These are phyloP conservation scores for Mycena alexandri DNA, from an alignment of 768 basidiomycete genomes.

Conservation along the genomic window DNA sequence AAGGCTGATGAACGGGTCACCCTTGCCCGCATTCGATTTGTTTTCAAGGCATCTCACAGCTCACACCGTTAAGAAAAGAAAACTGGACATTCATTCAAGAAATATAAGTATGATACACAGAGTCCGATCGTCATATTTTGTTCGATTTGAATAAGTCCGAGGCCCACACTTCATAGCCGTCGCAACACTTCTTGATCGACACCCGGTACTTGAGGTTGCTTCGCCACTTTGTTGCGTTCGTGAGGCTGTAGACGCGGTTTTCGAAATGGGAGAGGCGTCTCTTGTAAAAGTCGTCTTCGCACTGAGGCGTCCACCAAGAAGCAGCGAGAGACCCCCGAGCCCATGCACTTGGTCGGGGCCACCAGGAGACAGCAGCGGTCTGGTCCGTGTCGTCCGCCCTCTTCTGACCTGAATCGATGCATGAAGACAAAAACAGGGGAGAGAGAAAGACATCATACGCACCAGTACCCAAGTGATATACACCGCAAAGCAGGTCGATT, in stretches of 20 bases:
- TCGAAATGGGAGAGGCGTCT: background rate
- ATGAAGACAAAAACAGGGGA: background rate
- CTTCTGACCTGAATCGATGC: background rate
- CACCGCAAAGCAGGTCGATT: background rate
- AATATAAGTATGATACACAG: too few species aligned
- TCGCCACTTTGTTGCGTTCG: background rate
- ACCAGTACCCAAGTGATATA: conserved; percentile 1
- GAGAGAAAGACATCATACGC: background rate
- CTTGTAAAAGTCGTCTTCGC: background rate
- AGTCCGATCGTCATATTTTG: too few species aligned
- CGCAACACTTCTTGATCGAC: conserved; percentile 2
- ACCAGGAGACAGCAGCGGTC: conserved; percentile 1
- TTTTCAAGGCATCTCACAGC: too few species aligned
- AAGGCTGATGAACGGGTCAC: too few species aligned
- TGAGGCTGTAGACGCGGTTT: background rate
- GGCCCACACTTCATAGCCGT: conserved; percentile 6
- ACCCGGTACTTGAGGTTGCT: background rate
- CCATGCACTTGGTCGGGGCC: conserved; percentile 2
- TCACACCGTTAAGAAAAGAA: too few species aligned
- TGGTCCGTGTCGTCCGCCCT: background rate
- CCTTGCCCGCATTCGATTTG: too few species aligned
- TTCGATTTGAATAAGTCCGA: too few species aligned
- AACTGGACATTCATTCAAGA: too few species aligned
- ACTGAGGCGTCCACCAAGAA: background rate
- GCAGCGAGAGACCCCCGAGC: conserved; percentile 6